These are phyloP conservation scores for Alternaria brassicae DNA, from an alignment of 2,329 filamentous ascomycete genomes.

Conservation along the genomic window DNA sequence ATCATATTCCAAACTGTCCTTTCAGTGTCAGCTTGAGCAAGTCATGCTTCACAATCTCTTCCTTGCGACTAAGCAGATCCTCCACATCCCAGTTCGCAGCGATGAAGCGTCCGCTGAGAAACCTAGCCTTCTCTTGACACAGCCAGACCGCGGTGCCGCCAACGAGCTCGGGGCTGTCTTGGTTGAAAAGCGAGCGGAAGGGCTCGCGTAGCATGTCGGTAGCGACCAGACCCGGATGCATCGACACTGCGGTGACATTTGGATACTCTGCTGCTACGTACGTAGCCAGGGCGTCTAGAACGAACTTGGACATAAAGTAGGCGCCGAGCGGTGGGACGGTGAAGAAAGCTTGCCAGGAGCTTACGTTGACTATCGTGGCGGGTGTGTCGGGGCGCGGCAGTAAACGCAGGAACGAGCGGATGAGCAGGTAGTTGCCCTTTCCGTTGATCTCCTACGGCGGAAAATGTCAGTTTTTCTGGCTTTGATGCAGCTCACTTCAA, in stretches of 20 bases:
- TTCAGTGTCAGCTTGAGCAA: constrained; percentile 26
- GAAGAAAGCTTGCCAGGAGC: constrained; percentile 17
- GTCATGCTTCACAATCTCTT: constrained; percentile 24
- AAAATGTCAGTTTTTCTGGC: neutral
- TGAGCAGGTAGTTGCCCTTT: constrained; percentile 43
- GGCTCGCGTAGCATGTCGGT: constrained; percentile 26
- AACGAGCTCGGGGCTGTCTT: constrained; percentile 38
- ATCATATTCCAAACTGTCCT: constrained; percentile 19
- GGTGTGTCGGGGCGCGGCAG: constrained; percentile 24
- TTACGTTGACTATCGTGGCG: constrained; percentile 30
- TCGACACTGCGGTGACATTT: constrained; percentile 20
- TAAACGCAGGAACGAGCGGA: constrained; percentile 39
- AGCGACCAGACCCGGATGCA: constrained; percentile 25
- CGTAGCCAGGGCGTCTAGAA: constrained; percentile 13
- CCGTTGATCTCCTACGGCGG: constrained; percentile 43
- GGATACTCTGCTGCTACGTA: constrained; percentile 28
- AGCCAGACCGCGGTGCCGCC: constrained; percentile 40
- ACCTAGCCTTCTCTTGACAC: constrained; percentile 30
- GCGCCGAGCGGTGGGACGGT: constrained; percentile 15
- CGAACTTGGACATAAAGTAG: constrained; percentile 24
- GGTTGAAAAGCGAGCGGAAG: constrained; percentile 17
- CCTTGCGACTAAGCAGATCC: constrained; percentile 31
- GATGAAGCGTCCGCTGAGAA: constrained; percentile 38
- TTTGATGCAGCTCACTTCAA: neutral
- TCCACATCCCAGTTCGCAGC: constrained; percentile 42